A percentile compares a stretch with the other conserved stretches of the same genome.
Conservation (phyloP, 2,329 filamentous ascomycete genomes). For the Xylaria multiplex region DNA sequence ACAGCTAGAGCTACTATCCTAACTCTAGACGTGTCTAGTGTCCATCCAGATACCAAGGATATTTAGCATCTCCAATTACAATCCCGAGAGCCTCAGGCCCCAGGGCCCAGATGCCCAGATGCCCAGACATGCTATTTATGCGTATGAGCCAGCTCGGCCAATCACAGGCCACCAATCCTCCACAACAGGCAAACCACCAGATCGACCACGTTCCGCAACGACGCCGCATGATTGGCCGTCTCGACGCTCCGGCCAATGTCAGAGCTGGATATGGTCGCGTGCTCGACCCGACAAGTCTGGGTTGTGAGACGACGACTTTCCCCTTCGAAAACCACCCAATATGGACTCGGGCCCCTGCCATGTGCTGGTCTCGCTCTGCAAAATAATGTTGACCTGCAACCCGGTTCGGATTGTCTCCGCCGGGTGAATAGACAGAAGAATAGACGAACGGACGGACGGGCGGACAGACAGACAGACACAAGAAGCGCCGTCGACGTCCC, state of each 20-base stretch:
- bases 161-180: constrained; percentile 25
- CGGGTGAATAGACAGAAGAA: neutral
- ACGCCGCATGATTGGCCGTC: constrained; percentile 31
- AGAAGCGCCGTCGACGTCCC: neutral
- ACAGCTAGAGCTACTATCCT: neutral
- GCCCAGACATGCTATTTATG: neutral
- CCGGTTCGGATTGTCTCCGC: neutral
- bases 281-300: constrained; percentile 43
- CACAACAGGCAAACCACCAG: constrained; percentile 36
- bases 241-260: constrained; percentile 41
- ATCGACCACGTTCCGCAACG: constrained; percentile 38
- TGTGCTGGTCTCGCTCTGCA: constrained; percentile 33
- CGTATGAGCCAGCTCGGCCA: constrained; percentile 2
- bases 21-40: neutral
- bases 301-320: constrained; percentile 29
- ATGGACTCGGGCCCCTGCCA: constrained; percentile 37
- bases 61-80: neutral
- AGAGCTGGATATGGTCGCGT: constrained; percentile 48
- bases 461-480: neutral
- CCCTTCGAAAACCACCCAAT: constrained; percentile 35
- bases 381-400: neutral
- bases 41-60: neutral
- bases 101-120: neutral
- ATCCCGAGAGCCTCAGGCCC: neutral
- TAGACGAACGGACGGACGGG: too few relatives aligned